phyloP scores from a whole-genome alignment of 2,329 filamentous ascomycete genomes.

The Fusarium robinianum region DNA sequence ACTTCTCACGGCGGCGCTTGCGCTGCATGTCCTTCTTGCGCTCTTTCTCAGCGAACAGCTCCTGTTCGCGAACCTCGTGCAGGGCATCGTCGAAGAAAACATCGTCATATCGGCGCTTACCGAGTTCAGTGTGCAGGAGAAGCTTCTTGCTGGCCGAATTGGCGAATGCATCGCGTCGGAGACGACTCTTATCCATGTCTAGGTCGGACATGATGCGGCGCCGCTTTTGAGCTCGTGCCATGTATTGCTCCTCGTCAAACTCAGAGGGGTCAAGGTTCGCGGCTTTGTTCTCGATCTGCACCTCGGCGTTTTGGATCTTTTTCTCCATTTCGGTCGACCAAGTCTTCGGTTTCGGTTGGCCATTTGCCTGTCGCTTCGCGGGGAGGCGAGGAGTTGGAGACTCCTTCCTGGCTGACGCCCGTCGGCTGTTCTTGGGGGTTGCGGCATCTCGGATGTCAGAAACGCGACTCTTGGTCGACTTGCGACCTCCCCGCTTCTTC shows the following conservation, averaged over 20 bases:
- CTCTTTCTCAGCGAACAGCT: conserved; percentile 93
- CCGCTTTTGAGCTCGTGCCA: conserved; percentile 68
- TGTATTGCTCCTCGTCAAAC: conserved; percentile 52
- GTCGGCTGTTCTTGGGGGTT: conserved; percentile 54
- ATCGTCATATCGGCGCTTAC: conserved; percentile 76
- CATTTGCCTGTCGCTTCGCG: conserved; percentile 64
- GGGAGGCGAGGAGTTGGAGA: conserved; percentile 54
- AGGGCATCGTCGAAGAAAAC: conserved; percentile 80
- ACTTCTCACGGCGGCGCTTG: conserved; percentile 93
- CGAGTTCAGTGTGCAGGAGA: conserved; percentile 68
- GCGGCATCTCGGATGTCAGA: conserved; percentile 57
- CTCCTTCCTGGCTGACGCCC: conserved; percentile 55
- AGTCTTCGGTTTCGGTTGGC: conserved; percentile 66
- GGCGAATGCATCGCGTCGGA: conserved; percentile 63
- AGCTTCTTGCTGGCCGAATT: conserved; percentile 65
- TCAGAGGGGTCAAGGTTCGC: conserved; percentile 50
- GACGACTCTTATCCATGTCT: conserved; percentile 68
- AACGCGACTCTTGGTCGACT: conserved; percentile 54
- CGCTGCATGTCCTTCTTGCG: conserved; percentile 99
- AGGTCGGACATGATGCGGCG: conserved; percentile 65
- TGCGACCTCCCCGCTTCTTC: conserved; percentile 42
- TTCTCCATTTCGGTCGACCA: conserved; percentile 58
- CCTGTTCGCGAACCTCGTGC: conserved; percentile 84
- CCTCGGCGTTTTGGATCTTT: conserved; percentile 46
- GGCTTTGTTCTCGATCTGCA: conserved; percentile 53